Conservation (phyloP, 495 filamentous ascomycete genomes). For the Aspergillus panamensis region DNA sequence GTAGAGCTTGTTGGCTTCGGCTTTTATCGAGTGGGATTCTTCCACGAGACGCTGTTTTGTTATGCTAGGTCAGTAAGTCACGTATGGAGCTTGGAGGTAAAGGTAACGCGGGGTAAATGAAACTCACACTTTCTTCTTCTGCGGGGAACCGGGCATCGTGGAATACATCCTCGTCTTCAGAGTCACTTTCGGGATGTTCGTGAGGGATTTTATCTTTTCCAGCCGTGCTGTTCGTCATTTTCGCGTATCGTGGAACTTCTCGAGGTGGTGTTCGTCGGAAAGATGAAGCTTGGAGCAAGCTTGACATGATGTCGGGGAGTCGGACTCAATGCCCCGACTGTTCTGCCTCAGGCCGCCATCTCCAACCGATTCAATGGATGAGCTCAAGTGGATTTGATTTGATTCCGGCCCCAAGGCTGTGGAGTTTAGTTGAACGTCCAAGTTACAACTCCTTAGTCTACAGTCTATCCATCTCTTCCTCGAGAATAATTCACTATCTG, state of each 20-base stretch:
- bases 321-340: background rate
- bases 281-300: background rate
- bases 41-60: constrained; percentile 56
- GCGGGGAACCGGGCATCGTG: constrained; percentile 60
- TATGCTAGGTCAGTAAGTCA: too few relatives aligned
- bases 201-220: background rate
- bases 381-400: background rate
- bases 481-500: background rate
- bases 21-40: constrained; percentile 72
- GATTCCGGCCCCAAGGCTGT: background rate
- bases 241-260: constrained; percentile 1
- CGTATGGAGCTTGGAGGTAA: too few relatives aligned
- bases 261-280: background rate
- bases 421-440: too few relatives aligned
- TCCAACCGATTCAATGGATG: background rate
- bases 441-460: background rate
- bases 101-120: constrained; percentile 8
- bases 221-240: constrained; percentile 13
- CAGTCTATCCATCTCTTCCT: background rate
- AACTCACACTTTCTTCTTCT: constrained; percentile 70
- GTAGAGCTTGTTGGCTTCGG: constrained; percentile 76
- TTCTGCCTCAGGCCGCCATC: constrained; percentile 10
- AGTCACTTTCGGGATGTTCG: constrained; percentile 27
- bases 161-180: constrained; percentile 44
- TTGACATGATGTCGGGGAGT: constrained; percentile 1